Conservation (phyloP, 1,284 basidiomycete species). For the Megacollybia platyphylla region DNA sequence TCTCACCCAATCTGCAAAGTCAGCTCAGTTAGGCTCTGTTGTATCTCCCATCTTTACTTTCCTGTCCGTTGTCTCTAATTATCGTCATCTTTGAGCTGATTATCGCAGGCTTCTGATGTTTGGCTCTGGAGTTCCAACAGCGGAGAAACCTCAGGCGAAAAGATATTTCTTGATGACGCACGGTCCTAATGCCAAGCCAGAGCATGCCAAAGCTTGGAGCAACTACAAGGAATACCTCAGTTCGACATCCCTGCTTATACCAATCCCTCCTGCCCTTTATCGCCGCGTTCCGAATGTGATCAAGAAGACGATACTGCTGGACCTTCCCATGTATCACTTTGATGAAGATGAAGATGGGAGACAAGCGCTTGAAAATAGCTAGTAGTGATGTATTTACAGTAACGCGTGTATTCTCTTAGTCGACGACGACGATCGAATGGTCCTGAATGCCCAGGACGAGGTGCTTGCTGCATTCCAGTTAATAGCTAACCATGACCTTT, state of each 20-base stretch:
- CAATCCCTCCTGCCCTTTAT: conserved; percentile 51
- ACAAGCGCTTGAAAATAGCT: conserved; percentile 25
- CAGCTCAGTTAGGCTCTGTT: conserved; percentile 48
- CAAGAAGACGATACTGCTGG: conserved; percentile 50
- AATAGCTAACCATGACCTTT: no score
- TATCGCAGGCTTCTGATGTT: conserved; percentile 44
- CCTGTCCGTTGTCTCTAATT: conserved; percentile 25
- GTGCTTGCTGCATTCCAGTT: no score
- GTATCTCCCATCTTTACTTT: conserved; percentile 55
- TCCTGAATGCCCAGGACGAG: no score
- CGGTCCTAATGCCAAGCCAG: conserved; percentile 19
- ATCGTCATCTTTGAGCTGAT: background rate
- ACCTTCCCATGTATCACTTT: conserved; percentile 53
- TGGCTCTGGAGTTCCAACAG: conserved; percentile 58
- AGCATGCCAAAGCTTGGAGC: conserved; percentile 29
- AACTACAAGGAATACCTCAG: conserved; percentile 44
- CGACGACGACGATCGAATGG: no score
- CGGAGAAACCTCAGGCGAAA: conserved; percentile 60
- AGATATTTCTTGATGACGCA: conserved; percentile 51
- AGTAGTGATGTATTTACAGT: no score
- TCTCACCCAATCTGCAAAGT: conserved; percentile 24
- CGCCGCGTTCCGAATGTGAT: conserved; percentile 36
- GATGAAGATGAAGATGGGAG: conserved; percentile 39
- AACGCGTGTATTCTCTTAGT: no score
- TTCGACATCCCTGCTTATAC: conserved; percentile 56